Percentiles rank a stretch among this genome's conserved stretches.
These are phyloP conservation scores for Mortierella sp. DNA, from an alignment of 371 early-diverging fungal species.

Conservation along the genomic window DNA sequence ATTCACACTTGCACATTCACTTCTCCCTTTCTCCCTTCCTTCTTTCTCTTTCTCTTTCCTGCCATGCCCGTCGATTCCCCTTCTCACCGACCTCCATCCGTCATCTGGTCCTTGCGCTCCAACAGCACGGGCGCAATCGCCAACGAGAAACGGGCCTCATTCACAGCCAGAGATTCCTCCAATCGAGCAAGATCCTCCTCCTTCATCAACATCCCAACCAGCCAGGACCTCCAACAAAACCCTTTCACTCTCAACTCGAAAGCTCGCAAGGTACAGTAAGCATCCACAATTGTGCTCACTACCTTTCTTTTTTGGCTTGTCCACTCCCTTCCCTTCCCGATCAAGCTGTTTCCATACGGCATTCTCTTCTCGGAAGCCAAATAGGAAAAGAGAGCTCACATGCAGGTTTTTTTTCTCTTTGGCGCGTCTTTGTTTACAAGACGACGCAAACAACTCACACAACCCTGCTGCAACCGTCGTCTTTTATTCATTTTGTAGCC, in stretches of 20 bases:
- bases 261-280: constrained; percentile 26
- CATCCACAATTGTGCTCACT: not conserved
- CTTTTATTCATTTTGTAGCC: constrained; percentile 13
- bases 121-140: constrained; percentile 4
- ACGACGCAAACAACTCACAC: not conserved
- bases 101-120: constrained; percentile 30
- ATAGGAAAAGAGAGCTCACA: not conserved
- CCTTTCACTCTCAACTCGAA: constrained; percentile 20
- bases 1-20: not conserved
- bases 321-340: not conserved
- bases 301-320: constrained; percentile 8
- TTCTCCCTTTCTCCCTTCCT: not conserved
- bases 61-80: not conserved
- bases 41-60: too few relatives aligned
- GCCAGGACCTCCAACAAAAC: constrained; percentile 18
- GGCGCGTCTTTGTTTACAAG: not conserved
- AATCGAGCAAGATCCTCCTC: constrained; percentile 10
- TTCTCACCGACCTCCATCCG: constrained; percentile 22
- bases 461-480: not conserved
- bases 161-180: constrained; percentile 11
- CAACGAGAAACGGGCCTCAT: constrained; percentile 9
- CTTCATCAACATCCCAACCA: constrained; percentile 13
- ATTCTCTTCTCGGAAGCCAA: not conserved
- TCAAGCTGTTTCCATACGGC: not conserved
- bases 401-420: not conserved